phyloP scores from a whole-genome alignment of 495 filamentous ascomycete genomes.

The Penicillium canescens region DNA sequence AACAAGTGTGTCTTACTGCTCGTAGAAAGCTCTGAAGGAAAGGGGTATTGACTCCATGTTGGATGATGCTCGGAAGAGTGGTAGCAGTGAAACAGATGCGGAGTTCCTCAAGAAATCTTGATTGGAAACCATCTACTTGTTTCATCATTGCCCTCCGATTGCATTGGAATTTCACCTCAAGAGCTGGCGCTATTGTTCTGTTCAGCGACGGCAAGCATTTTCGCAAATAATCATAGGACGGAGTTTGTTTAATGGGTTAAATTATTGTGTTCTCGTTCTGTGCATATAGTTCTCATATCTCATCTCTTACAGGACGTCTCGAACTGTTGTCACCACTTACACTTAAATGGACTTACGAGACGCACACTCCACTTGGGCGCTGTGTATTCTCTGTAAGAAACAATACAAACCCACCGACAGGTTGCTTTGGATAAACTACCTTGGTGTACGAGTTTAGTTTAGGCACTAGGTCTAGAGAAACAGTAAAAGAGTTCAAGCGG shows the following conservation, averaged over 20 bases:
- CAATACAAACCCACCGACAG: too few relatives aligned
- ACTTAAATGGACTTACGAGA: too few relatives aligned
- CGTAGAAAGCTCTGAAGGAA: constrained; percentile 76
- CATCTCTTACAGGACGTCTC: too few relatives aligned
- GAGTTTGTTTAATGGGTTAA: constrained; percentile 5
- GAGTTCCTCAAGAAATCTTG: constrained; percentile 59
- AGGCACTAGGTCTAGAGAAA: too few relatives aligned
- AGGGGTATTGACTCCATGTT: constrained; percentile 84
- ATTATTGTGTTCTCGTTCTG: neutral
- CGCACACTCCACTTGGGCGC: too few relatives aligned
- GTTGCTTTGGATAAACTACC: too few relatives aligned
- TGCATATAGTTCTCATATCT: neutral
- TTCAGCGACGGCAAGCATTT: constrained; percentile 6
- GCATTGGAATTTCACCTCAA: neutral
- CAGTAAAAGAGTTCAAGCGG: too few relatives aligned
- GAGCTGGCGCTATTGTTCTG: neutral
- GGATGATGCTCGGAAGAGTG: constrained; percentile 76
- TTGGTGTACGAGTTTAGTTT: too few relatives aligned
- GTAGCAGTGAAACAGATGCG: constrained; percentile 74
- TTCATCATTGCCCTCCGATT: neutral
- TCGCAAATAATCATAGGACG: neutral
- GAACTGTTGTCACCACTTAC: too few relatives aligned
- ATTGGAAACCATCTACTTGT: constrained; percentile 16
- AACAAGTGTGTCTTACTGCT: neutral
- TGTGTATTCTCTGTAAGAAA: too few relatives aligned